Evolutionary conservation across 805 yeast species (phyloP).

Genomic region (Priceomyces melissophilus): DNA sequence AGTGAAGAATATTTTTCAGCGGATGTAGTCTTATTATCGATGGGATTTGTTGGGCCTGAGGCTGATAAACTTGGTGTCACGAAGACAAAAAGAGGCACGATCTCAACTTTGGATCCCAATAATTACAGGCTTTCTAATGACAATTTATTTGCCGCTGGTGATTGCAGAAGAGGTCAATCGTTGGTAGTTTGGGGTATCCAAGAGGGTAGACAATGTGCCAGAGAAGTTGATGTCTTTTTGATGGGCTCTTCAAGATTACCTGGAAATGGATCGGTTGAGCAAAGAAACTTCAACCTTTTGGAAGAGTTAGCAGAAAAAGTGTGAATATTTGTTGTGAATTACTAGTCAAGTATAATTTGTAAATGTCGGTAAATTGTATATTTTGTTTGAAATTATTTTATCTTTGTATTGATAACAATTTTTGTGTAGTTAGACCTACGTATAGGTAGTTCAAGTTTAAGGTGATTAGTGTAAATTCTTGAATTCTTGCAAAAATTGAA

Average conservation of each 20-base stretch:
- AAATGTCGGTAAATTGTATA: too few relatives aligned
- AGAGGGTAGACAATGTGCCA: constrained; percentile 98
- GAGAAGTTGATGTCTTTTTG: constrained; percentile 80
- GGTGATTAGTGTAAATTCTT: too few relatives aligned
- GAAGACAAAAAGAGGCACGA: constrained; percentile 83
- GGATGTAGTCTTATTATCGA: constrained; percentile 86
- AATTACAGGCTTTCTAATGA: constrained; percentile 66
- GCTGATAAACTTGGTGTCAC: constrained; percentile 64
- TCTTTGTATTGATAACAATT: too few relatives aligned
- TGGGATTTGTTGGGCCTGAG: constrained; percentile 98
- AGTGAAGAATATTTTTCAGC: constrained; percentile 94
- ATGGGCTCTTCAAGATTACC: constrained; percentile 82
- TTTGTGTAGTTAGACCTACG: too few relatives aligned
- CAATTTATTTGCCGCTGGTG: constrained; percentile 93
- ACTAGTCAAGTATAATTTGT: too few relatives aligned
- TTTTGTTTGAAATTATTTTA: too few relatives aligned
- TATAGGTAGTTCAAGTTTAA: too few relatives aligned
- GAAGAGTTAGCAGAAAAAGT: constrained; percentile 72
- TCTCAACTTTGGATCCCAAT: constrained; percentile 56
- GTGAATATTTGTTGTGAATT: constrained; percentile 13
- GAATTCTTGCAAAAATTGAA: too few relatives aligned
- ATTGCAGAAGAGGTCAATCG: constrained; percentile 98
- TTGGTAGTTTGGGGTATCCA: constrained; percentile 99
- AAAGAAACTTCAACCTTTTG: constrained; percentile 72
- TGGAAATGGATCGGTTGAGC: constrained; percentile 89